phyloP scores from a whole-genome alignment of 352 stramenopile genomes.

The Phytophthora crassamura region DNA sequence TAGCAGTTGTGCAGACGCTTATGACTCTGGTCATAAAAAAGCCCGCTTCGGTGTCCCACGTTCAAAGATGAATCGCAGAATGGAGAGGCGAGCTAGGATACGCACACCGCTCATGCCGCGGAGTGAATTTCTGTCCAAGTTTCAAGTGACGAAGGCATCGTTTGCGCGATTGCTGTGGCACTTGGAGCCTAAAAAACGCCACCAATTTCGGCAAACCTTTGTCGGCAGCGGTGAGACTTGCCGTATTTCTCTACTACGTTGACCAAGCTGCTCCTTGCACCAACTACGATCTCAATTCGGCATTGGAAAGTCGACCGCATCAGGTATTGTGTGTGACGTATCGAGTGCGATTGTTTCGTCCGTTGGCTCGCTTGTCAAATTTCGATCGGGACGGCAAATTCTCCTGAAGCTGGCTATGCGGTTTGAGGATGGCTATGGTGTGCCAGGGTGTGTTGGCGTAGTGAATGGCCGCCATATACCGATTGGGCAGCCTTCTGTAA shows the following conservation, averaged over 20 bases:
- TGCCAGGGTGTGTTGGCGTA: conserved; percentile 3
- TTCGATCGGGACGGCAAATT: background rate
- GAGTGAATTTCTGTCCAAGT: too few species aligned
- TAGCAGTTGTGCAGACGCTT: too few species aligned
- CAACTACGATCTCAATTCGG: conserved; percentile 8
- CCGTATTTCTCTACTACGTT: conserved; percentile 1
- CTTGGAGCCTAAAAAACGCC: conserved; percentile 5
- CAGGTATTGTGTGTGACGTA: background rate
- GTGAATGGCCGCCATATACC: conserved; percentile 1
- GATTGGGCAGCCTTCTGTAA: background rate
- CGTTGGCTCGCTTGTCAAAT: background rate
- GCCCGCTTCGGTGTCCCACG: too few species aligned
- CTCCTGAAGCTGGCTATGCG: conserved; percentile 1
- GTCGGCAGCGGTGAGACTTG: background rate
- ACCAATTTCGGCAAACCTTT: background rate
- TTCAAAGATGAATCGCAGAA: too few species aligned
- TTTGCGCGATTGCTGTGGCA: too few species aligned
- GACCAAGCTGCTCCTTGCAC: background rate
- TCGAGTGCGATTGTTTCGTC: background rate
- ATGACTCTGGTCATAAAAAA: too few species aligned
- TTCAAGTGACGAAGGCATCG: too few species aligned
- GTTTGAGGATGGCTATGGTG: conserved; percentile 6
- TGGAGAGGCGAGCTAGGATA: too few species aligned
- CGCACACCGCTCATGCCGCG: too few species aligned
- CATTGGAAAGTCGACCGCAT: conserved; percentile 3